Evolutionary conservation across 352 stramenopile species (phyloP).

Genomic region (Phytophthora syringae): DNA sequence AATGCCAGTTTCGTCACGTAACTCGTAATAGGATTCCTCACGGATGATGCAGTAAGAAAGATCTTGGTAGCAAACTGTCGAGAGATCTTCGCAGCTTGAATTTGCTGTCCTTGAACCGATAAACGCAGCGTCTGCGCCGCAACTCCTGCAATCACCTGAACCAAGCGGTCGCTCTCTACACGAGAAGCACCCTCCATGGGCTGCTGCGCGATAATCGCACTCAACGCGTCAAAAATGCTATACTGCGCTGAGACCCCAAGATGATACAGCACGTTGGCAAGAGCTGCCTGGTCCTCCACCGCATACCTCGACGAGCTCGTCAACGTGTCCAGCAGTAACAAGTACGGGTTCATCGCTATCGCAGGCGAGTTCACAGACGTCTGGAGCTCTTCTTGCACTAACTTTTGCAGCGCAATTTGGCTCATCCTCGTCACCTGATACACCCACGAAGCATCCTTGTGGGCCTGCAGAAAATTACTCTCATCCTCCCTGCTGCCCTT

Average conservation of each 20-base stretch:
- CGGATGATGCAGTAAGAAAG: conserved; percentile 33
- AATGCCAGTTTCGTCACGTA: conserved; percentile 21
- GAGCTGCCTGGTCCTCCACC: conserved; percentile 17
- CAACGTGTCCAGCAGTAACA: conserved; percentile 59
- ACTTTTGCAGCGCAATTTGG: conserved; percentile 45
- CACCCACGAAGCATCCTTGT: conserved; percentile 50
- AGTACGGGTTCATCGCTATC: conserved; percentile 45
- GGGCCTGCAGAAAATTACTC: conserved; percentile 33
- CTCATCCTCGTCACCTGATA: conserved; percentile 55
- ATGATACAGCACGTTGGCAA: conserved; percentile 34
- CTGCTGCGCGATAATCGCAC: conserved; percentile 36
- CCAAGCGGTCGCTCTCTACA: conserved; percentile 32
- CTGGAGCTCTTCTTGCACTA: conserved; percentile 34
- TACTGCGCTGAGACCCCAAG: conserved; percentile 32
- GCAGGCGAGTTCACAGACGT: conserved; percentile 15
- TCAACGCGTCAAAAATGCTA: conserved; percentile 43
- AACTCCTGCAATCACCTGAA: conserved; percentile 36
- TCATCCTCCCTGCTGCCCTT: conserved; percentile 22
- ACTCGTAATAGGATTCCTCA: conserved; percentile 26
- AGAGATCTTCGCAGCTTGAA: conserved; percentile 7
- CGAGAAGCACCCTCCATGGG: conserved; percentile 7
- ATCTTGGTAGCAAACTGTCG: conserved; percentile 39
- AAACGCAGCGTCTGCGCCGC: conserved; percentile 29
- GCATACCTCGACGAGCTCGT: conserved; percentile 40
- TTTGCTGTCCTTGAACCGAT: conserved; percentile 9